phyloP scores from a whole-genome alignment of 2,329 filamentous ascomycete genomes.

The Cordyceps militaris region DNA sequence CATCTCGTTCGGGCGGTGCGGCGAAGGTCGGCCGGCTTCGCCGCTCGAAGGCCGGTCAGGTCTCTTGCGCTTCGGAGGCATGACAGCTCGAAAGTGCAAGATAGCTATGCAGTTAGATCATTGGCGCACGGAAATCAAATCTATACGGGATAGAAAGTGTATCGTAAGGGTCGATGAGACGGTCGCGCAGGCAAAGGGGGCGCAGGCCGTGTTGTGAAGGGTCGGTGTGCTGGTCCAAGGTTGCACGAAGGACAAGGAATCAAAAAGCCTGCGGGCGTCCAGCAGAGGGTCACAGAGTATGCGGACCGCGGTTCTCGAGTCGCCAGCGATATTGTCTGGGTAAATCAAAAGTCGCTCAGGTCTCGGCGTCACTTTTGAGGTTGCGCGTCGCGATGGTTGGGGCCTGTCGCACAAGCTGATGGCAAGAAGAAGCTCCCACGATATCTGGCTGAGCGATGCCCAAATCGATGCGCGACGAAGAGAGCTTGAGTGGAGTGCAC shows the following conservation, averaged over 20 bases:
- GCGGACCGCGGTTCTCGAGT: background rate
- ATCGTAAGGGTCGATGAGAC: background rate
- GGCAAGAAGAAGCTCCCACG: background rate
- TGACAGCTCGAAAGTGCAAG: constrained; percentile 25
- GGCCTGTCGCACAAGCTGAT: constrained; percentile 9
- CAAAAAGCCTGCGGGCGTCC: background rate
- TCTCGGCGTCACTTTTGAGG: background rate
- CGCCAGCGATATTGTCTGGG: background rate
- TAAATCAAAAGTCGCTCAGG: background rate
- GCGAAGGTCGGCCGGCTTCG: constrained; percentile 50
- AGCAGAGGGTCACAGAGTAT: background rate
- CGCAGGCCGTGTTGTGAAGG: background rate
- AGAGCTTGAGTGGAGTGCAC: constrained; percentile 8
- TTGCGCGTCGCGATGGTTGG: background rate
- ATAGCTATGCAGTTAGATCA: constrained; percentile 24
- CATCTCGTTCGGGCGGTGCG: constrained; percentile 54
- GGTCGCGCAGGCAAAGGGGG: background rate
- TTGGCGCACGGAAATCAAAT: constrained; percentile 20
- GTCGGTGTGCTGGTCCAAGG: background rate
- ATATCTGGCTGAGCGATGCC: constrained; percentile 6
- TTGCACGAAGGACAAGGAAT: background rate
- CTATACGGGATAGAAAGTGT: background rate
- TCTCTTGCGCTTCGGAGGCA: constrained; percentile 56
- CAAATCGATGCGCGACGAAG: background rate
- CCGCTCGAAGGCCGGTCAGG: constrained; percentile 38